These are phyloP conservation scores for Dipteronia sinensis DNA, from an alignment of 345 rosid species.

Conservation along the genomic window DNA sequence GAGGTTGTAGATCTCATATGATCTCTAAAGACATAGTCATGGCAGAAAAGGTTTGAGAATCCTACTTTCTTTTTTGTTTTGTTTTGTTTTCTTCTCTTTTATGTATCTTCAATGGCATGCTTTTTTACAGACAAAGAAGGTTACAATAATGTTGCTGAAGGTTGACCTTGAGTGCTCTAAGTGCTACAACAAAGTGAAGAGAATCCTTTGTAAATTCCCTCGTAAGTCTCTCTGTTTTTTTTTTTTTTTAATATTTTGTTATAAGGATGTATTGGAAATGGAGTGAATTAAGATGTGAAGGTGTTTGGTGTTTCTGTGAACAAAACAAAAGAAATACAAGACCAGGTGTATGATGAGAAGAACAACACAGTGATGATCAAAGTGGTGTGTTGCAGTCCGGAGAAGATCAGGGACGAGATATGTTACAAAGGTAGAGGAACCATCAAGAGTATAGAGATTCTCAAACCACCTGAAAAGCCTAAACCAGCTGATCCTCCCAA, in stretches of 20 bases:
- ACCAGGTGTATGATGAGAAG: slow-evolving; percentile 70
- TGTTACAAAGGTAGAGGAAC: slow-evolving; percentile 54
- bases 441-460: slow-evolving; percentile 57
- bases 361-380: slow-evolving; percentile 60
- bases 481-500: no score
- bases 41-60: no score
- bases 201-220: slow-evolving; percentile 61
- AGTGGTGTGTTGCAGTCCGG: slow-evolving; percentile 81
- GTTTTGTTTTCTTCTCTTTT: no score
- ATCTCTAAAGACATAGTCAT: no score
- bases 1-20: no score
- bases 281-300: slow-evolving; percentile 39
- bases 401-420: slow-evolving; percentile 58
- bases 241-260: no score
- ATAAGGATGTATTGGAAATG: slow-evolving; percentile 3
- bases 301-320: slow-evolving; percentile 31
- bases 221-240: slow-evolving; percentile 53
- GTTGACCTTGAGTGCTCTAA: slow-evolving; percentile 68
- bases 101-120: no score
- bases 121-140: no score
- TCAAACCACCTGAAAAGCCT: slow-evolving; percentile 31
- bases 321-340: slow-evolving; percentile 60
- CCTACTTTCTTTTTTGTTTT: no score
- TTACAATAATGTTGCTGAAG: slow-evolving; percentile 41
- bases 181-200: slow-evolving; percentile 78